Conservation (phyloP, 306 rosid genomes). For the Neltuma alba region DNA sequence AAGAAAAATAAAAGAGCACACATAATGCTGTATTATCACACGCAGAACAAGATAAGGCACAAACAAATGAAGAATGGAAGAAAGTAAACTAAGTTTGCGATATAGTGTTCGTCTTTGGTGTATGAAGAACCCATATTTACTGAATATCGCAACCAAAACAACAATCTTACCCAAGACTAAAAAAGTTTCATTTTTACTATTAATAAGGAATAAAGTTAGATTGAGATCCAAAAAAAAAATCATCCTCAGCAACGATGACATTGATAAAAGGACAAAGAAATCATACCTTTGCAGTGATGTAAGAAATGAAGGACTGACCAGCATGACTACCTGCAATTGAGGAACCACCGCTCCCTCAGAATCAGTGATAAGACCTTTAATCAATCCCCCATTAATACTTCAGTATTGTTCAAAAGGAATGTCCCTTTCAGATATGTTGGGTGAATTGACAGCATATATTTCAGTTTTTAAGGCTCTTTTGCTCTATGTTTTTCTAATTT, state of each 20-base stretch:
- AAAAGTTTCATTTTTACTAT: constrained; percentile 14
- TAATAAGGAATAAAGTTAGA: constrained; percentile 1
- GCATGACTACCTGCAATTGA: constrained; percentile 70
- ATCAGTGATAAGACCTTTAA: background rate
- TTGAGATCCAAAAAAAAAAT: constrained; percentile 13
- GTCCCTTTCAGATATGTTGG: background rate
- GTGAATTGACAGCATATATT: background rate
- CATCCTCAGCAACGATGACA: constrained; percentile 28
- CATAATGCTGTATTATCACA: constrained; percentile 2
- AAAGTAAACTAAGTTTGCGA: background rate
- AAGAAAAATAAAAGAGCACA: constrained; percentile 29
- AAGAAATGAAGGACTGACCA: constrained; percentile 84
- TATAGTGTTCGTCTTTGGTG: background rate
- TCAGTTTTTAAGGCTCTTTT: background rate
- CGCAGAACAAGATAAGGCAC: constrained; percentile 2
- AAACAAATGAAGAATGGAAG: background rate
- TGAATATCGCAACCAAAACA: constrained; percentile 5
- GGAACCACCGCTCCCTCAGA: background rate
- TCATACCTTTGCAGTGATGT: constrained; percentile 79
- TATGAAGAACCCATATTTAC: background rate
- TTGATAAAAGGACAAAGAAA: constrained; percentile 27
- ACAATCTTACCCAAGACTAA: constrained; percentile 4
- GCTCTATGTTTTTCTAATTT: background rate
- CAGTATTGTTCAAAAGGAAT: background rate
- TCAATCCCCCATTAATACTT: background rate